Evolutionary conservation across 208 protist genomes (phyloP).

Genomic region (Herpetomonas tarakana): DNA sequence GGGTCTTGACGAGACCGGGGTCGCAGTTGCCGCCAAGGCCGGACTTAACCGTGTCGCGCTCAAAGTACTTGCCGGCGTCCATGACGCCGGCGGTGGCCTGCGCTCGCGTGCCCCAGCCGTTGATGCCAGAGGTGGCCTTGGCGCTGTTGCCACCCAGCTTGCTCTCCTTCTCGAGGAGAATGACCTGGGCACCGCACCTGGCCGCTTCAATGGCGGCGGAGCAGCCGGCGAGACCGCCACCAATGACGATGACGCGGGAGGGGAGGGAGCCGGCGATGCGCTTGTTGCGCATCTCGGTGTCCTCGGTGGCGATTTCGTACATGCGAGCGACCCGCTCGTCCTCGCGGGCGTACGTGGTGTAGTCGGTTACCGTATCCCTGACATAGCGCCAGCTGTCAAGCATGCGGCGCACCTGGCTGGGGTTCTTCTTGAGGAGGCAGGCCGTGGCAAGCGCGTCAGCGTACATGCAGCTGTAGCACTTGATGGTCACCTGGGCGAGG

Average conservation of each 20-base stretch:
- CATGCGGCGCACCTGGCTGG: slow-evolving; percentile 51
- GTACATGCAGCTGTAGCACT: slow-evolving; percentile 83
- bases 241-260: slow-evolving; percentile 78
- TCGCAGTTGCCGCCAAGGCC: slow-evolving; percentile 67
- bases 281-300: slow-evolving; percentile 34
- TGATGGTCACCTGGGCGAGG: slow-evolving; percentile 66
- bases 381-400: slow-evolving; percentile 61
- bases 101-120: slow-evolving; percentile 84
- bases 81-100: slow-evolving; percentile 71
- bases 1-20: slow-evolving; percentile 77
- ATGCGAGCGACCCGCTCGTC: slow-evolving; percentile 62
- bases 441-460: slow-evolving; percentile 79
- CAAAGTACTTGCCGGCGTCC: slow-evolving; percentile 73
- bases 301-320: slow-evolving; percentile 70
- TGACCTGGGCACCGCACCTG: slow-evolving; percentile 78
- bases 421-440: slow-evolving; percentile 56
- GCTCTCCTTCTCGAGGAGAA: slow-evolving; percentile 90
- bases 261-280: slow-evolving; percentile 60
- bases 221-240: slow-evolving; percentile 83
- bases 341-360: slow-evolving; percentile 61
- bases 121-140: slow-evolving; percentile 97
- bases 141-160: slow-evolving; percentile 94
- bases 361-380: slow-evolving; percentile 51
- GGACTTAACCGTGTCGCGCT: slow-evolving; percentile 74
- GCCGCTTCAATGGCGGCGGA: slow-evolving; percentile 81